phyloP scores from a whole-genome alignment of 192 early-diverging fungal species.

The Coemansia umbellata region DNA sequence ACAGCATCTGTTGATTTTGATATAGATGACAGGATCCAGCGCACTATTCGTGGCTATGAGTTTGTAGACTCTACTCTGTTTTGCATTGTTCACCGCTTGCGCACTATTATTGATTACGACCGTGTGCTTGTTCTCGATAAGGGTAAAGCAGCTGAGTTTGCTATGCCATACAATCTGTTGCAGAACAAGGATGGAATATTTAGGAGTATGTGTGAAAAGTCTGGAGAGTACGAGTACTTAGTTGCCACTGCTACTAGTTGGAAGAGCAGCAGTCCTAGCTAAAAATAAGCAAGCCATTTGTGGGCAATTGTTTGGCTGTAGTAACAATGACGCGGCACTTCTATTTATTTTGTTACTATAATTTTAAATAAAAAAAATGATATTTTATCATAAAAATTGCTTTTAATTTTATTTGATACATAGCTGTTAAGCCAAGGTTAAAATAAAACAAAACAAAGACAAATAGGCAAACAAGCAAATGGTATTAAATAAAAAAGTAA shows the following conservation, averaged over 20 bases:
- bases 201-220: slow-evolving; percentile 71
- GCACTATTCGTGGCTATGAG: slow-evolving; percentile 69
- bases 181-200: slow-evolving; percentile 59
- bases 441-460: too few relatives aligned
- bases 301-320: too few relatives aligned
- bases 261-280: too few relatives aligned
- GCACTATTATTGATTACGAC: slow-evolving; percentile 70
- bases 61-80: slow-evolving; percentile 62
- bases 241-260: slow-evolving; percentile 52
- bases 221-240: slow-evolving; percentile 70
- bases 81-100: slow-evolving; percentile 69
- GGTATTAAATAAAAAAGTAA: too few relatives aligned
- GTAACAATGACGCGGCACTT: too few relatives aligned
- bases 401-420: too few relatives aligned
- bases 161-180: slow-evolving; percentile 68
- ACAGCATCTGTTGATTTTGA: slow-evolving; percentile 71
- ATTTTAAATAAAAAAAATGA: too few relatives aligned
- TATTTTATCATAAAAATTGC: too few relatives aligned
- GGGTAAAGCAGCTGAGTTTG: slow-evolving; percentile 76
- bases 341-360: too few relatives aligned
- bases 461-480: too few relatives aligned
- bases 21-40: slow-evolving; percentile 72
- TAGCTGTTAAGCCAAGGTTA: too few relatives aligned
- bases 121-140: slow-evolving; percentile 71
- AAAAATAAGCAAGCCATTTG: too few relatives aligned